phyloP scores from a whole-genome alignment of 331 rosid genomes.

The Pyracantha coccinea region DNA sequence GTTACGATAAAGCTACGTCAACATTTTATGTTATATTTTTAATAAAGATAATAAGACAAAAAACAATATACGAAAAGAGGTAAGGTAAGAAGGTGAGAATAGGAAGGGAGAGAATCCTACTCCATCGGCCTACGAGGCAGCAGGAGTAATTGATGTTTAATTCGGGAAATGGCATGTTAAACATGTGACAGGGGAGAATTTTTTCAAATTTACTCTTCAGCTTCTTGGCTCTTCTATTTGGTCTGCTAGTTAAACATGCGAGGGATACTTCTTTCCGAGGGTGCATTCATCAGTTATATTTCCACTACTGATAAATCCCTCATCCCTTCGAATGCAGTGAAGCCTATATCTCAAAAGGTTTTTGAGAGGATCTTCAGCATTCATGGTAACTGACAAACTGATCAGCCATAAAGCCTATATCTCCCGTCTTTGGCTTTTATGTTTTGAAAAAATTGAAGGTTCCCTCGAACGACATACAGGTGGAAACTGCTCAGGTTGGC shows the following conservation, averaged over 20 bases:
- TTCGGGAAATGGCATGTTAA: too few relatives aligned
- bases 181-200: too few relatives aligned
- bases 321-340: neutral
- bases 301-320: neutral
- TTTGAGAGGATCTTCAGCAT: neutral
- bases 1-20: accelerated
- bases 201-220: too few relatives aligned
- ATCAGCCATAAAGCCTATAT: neutral
- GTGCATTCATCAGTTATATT: neutral
- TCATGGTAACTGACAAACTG: neutral
- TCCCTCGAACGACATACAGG: neutral
- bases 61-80: too few relatives aligned
- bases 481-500: neutral
- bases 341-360: neutral
- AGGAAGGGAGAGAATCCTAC: accelerated
- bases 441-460: neutral
- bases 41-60: too few relatives aligned
- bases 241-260: too few relatives aligned
- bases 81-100: accelerated
- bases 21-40: too few relatives aligned
- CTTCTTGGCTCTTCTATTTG: too few relatives aligned
- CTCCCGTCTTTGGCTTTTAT: neutral
- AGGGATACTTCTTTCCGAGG: too few relatives aligned
- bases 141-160: too few relatives aligned
- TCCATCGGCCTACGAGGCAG: too few relatives aligned